Evolutionary conservation across 345 rosid species (phyloP).

Genomic region (Salix arbutifolia): DNA sequence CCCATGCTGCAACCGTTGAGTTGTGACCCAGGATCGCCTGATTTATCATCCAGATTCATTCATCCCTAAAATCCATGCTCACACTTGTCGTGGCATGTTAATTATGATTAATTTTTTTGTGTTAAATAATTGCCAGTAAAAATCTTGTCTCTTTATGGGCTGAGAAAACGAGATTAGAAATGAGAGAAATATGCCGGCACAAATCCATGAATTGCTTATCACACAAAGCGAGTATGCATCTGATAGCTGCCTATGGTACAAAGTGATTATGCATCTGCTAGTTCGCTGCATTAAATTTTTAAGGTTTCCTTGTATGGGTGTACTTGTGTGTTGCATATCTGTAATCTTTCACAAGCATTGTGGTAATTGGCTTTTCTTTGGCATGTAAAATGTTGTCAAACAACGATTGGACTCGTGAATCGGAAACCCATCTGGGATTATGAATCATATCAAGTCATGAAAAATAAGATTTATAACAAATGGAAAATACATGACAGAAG

Average conservation of each 20-base stretch:
- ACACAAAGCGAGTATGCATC: not conserved
- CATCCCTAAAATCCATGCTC: not conserved
- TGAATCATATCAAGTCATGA: too few relatives aligned
- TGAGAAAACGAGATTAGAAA: not conserved
- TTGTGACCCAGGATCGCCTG: not conserved
- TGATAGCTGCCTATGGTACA: not conserved
- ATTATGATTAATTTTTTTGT: not conserved
- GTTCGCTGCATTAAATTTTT: too few relatives aligned
- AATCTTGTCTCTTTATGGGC: not conserved
- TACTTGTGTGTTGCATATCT: too few relatives aligned
- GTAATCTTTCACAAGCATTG: too few relatives aligned
- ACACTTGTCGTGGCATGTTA: not conserved
- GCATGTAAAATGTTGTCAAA: too few relatives aligned
- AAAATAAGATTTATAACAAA: too few relatives aligned
- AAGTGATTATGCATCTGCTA: too few relatives aligned
- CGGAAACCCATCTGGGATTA: too few relatives aligned
- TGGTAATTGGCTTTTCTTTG: too few relatives aligned
- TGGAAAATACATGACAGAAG: too few relatives aligned
- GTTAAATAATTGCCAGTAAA: not conserved
- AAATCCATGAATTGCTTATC: not conserved
- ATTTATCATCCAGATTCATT: not conserved
- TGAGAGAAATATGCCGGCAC: not conserved
- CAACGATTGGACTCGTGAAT: too few relatives aligned
- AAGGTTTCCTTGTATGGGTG: too few relatives aligned
- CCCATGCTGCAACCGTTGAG: not conserved